These are phyloP conservation scores for Eucalyptus victrix DNA, from an alignment of 345 rosid species.

Conservation along the genomic window DNA sequence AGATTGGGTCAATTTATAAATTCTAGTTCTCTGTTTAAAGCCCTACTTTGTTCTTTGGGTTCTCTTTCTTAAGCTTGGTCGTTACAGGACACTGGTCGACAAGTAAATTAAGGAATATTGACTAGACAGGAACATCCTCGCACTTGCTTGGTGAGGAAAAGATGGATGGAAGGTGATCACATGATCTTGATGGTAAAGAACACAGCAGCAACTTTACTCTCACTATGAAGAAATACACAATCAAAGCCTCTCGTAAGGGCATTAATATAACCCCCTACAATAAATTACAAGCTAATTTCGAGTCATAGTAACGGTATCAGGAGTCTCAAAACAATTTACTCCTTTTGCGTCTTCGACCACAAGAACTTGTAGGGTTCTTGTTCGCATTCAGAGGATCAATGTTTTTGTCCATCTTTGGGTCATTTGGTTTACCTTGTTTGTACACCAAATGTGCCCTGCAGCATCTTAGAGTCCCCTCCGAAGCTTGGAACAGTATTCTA, in stretches of 20 bases:
- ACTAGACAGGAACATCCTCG: background rate
- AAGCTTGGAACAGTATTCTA: background rate
- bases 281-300: background rate
- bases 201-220: no score
- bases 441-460: background rate
- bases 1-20: background rate
- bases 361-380: background rate
- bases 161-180: background rate
- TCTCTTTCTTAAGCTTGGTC: background rate
- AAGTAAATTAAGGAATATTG: background rate
- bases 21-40: background rate
- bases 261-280: background rate
- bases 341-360: background rate
- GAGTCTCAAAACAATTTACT: background rate
- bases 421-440: background rate
- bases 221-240: background rate
- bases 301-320: background rate
- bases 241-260: background rate
- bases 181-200: background rate
- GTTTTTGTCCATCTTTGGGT: background rate
- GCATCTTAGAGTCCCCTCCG: background rate
- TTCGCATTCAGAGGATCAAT: background rate
- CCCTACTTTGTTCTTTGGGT: background rate
- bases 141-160: background rate
- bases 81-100: fast-evolving